phyloP scores from a whole-genome alignment of 805 yeast species.

The Debaryomyces hansenii region DNA sequence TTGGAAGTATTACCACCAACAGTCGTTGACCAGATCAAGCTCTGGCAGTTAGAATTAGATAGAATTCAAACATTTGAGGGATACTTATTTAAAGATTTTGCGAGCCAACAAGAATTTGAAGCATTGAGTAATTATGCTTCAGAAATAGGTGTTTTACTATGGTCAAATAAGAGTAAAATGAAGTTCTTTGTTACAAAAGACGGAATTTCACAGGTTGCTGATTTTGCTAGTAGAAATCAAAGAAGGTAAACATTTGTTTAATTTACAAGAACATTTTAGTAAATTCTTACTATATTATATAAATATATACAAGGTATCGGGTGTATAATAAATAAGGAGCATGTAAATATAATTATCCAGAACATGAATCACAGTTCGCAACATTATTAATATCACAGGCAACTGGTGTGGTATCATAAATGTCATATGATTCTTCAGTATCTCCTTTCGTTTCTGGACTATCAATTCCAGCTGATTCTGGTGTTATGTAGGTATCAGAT shows the following conservation, averaged over 20 bases:
- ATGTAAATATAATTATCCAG: conserved; percentile 23
- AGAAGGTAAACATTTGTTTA: neutral
- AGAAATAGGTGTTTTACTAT: conserved; percentile 88
- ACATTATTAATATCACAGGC: conserved; percentile 30
- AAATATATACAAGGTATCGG: neutral
- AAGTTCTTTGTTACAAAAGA: conserved; percentile 85
- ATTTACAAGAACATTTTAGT: conserved; percentile 6
- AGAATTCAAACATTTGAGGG: conserved; percentile 88
- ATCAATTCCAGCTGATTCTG: conserved; percentile 10
- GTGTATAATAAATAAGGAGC: too few species aligned
- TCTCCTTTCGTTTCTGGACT: neutral
- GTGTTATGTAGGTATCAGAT: conserved; percentile 4
- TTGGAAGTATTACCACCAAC: conserved; percentile 84
- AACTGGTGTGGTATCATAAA: conserved; percentile 34
- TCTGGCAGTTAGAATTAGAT: conserved; percentile 96
- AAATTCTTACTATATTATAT: neutral
- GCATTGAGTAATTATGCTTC: conserved; percentile 73
- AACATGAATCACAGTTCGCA: conserved; percentile 41
- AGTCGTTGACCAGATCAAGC: conserved; percentile 90
- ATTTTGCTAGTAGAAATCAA: conserved; percentile 69
- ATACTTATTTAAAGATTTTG: conserved; percentile 82
- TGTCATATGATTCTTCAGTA: conserved; percentile 19
- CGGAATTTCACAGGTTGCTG: conserved; percentile 88
- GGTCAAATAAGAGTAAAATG: conserved; percentile 72
- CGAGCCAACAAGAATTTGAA: conserved; percentile 73